Evolutionary conservation across 345 rosid species (phyloP), one percentile per base, ranked within the genome.

Genomic region (Gossypium ekmanianum): DNA sequence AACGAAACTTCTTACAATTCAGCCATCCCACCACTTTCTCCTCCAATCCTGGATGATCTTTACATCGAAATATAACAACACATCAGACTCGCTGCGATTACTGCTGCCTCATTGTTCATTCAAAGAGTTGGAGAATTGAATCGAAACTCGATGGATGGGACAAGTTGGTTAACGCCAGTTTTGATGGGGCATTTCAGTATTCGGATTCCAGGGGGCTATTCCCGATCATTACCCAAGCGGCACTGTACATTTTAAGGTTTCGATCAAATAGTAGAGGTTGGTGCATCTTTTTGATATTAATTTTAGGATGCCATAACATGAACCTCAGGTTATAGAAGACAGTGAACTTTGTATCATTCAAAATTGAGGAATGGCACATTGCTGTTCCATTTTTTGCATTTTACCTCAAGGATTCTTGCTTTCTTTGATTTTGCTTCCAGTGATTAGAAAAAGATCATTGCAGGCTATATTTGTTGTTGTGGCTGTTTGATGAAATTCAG

Each of bases 21-120:
- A 11, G 97, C 93, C 13, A 27, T 87, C 51, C 90, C 95, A 61
- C 97, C 95, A 2, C 77, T 83, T 48, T 82, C 97, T 41, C 87
- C 97, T 75, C 97, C 94, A 56, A 80, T 74, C 51, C 67, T 68
- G 50, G 75, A 80, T 74, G 74, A 81, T 10, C 11, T 55, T 58
- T 54, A 66, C 62, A 43, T 44, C 2, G 82, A 75, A 14, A 72
- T 77, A 72, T 79, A 72, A 58, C 29, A n/a, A 26, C 39, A 57
- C 71, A 39, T 48, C 20, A 16, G 24, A 44, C 51, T 45, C 63
- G 69, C 52, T 4, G 17, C 56, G 57, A 26, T 50, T 26, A 27
- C 58, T 50, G 24, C 56, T 47, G 72, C 56, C 57, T 22, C 12
- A 66, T 43, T 11, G 41, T 22, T 22, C 72, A 13, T 48, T 16